phyloP scores from a whole-genome alignment of 331 rosid genomes.

The Quercus phellos region DNA sequence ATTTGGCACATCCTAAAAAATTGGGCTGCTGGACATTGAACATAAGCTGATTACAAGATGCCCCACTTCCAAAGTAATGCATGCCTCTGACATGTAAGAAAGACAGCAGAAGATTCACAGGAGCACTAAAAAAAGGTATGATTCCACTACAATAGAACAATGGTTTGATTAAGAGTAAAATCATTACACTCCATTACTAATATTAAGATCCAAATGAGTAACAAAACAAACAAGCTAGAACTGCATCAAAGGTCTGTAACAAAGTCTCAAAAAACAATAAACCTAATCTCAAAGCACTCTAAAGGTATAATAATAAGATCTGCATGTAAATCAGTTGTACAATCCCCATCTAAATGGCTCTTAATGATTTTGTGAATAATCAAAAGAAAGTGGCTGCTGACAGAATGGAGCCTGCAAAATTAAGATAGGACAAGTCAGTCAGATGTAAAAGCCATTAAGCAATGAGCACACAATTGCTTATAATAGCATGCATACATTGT shows the following conservation, averaged over 20 bases:
- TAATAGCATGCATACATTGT: not conserved
- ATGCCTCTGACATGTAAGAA: not conserved
- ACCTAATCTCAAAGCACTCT: constrained; percentile 30
- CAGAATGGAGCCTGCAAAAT: constrained; percentile 79
- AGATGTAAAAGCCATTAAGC: constrained; percentile 1
- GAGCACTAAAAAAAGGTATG: not conserved
- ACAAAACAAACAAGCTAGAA: constrained; percentile 18
- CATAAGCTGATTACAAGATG: not conserved
- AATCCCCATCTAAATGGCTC: constrained; percentile 22
- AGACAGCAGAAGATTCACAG: not conserved
- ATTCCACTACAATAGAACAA: not conserved
- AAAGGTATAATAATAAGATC: constrained; percentile 26
- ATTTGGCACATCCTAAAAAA: not conserved
- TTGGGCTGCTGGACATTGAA: not conserved
- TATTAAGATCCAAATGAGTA: constrained; percentile 31
- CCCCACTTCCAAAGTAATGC: not conserved
- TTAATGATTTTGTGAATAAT: constrained; percentile 69
- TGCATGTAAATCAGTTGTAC: constrained; percentile 28
- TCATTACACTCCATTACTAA: constrained; percentile 15
- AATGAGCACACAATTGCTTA: not conserved
- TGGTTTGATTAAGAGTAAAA: constrained; percentile 19
- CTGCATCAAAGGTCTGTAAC: constrained; percentile 33
- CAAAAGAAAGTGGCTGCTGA: constrained; percentile 78
- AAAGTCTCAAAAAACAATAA: constrained; percentile 2
- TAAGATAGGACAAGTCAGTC: not conserved